These are phyloP conservation scores for Piper betle DNA, from an alignment of 164 flowering plant species.

Conservation along the genomic window DNA sequence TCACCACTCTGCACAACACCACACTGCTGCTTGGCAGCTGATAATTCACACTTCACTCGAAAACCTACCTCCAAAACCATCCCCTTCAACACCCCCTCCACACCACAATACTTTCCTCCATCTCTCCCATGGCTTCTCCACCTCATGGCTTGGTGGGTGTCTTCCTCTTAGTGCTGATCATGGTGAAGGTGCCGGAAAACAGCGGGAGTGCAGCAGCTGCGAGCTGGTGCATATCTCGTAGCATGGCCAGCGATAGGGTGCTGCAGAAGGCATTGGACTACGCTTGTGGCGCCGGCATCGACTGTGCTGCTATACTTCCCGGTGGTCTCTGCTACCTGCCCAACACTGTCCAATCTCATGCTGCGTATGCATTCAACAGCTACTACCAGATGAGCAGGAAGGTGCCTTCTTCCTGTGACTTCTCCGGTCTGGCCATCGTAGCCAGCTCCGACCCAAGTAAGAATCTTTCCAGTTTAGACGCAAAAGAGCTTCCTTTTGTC, in stretches of 20 bases:
- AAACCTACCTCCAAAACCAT: too few species aligned
- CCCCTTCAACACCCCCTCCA: too few species aligned
- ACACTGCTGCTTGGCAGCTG: too few species aligned
- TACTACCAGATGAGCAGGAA: slow-evolving; percentile 41
- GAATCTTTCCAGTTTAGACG: not conserved
- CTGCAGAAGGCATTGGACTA: slow-evolving; percentile 61
- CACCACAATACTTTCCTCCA: too few species aligned
- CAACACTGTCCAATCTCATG: slow-evolving; percentile 60
- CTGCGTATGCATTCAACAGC: slow-evolving; percentile 84
- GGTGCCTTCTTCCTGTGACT: slow-evolving; percentile 65
- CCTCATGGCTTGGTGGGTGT: too few species aligned
- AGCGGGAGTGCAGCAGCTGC: not conserved
- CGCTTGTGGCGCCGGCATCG: slow-evolving; percentile 66
- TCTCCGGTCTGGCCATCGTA: slow-evolving; percentile 53
- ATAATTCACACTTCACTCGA: too few species aligned
- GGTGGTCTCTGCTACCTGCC: slow-evolving; percentile 66
- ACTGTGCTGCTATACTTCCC: slow-evolving; percentile 45
- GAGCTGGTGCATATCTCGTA: slow-evolving; percentile 65
- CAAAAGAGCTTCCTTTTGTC: not conserved
- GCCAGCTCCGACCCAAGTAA: slow-evolving; percentile 71
- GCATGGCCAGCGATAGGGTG: slow-evolving; percentile 37
- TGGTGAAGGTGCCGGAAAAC: not conserved
- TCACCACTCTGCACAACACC: too few species aligned
- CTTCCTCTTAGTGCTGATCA: not conserved
- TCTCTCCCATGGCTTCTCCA: too few species aligned